Base-by-base conservation (phyloP, 768 basidiomycete species). In the Xerocomellus chrysenteron region DNA sequence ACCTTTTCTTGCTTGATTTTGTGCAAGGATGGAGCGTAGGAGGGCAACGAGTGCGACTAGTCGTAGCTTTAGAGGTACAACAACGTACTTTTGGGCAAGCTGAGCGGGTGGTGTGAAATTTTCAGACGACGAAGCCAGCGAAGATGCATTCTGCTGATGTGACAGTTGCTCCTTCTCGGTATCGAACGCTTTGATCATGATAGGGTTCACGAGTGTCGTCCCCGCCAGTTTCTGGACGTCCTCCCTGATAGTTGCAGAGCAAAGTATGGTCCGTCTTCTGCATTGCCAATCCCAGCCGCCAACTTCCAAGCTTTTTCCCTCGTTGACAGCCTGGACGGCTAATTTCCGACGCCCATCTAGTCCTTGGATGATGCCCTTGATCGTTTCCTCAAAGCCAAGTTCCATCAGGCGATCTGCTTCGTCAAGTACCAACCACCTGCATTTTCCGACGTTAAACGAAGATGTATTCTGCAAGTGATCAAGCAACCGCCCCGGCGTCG, bases 331-430 rank as follows among this genome's bases (percentile, higher is more conserved):
- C 62, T 85, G 82, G 45, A 69, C 54, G 5, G 92, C 93, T 8
- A 95, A 77, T 60, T 84, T 86, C 49, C 83, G 74, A 50, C 93
- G 82, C 0, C 93, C 94, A 56, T 98, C 94, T 21, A 99, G 72
- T 11, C 89, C 87, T 65, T 87, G 83, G 36, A 98, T 75, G 60
- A 98, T 97, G 1, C 92, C 94, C 54, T 82, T 84, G 65, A 99
- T 90, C 0, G 94, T 92, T 67, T 98, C 94, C 70, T 97, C 95
- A 60, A 99, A 99, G 0, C 97, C 97, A 42, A 98, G 84, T 60
- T 98, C 95, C 95, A 98, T 98, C 49, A 99, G 76, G 41, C 94
- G 81, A 73, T 99, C 97, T 7, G 96, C 95, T 76, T 99, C 97
- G 68, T 99, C 97, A 26, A 98, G 83, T 10, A 99, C 87, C 32